Evolutionary conservation across 305 asterid genomes (phyloP), one percentile per base, ranked within the genome.

Genomic region (Euphrasia arctica): DNA sequence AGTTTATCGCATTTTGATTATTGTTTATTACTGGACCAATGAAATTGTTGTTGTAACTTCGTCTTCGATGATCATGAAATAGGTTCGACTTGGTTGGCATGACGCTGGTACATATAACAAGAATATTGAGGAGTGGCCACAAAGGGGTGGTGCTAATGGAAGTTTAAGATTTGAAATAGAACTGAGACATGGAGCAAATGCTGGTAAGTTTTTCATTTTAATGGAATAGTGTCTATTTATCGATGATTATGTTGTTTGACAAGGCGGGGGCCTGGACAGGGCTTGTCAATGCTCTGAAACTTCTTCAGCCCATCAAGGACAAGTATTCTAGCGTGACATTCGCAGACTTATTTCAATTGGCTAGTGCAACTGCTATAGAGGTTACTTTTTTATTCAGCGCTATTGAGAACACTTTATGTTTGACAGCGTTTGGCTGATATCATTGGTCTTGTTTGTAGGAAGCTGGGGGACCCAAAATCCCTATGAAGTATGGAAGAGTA

Each of bases 11-110:
- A 34, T 34, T 34, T 34, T 34, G 42, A 5, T 34, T 34, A 34
- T 4, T 34, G 42, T 6, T 34, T 34, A 34, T 34, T 5, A 31
- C 36, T 31, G 2, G 36, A 31, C 5, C 25, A 1, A 3, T n/a
- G 54, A 49, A 4, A 49, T 49, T 42, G 48, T 31, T 31, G 4
- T 31, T 68, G 59, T 36, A 8, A 31, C 36, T 31, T 25, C 27
- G 36, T 55, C 11, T 55, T 15, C 27, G 3, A 54, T 27, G 9
- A 32, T 58, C 1, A 8, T 8, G 25, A 3, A 2, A 69, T 72
- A 92, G 98, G 94, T 92, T 58, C 96, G 97, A 18, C 72, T 87
- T 65, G 98, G 97, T 47, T 92, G 98, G 98, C 98, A 92, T 76
- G 97, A 92, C 78, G 87, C 98, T 41, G 98, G 98, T 73, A 89